Evolutionary conservation across 1,284 basidiomycete species (phyloP), one percentile per base, ranked within the genome.

Genomic region (Heterobasidion irregulare): DNA sequence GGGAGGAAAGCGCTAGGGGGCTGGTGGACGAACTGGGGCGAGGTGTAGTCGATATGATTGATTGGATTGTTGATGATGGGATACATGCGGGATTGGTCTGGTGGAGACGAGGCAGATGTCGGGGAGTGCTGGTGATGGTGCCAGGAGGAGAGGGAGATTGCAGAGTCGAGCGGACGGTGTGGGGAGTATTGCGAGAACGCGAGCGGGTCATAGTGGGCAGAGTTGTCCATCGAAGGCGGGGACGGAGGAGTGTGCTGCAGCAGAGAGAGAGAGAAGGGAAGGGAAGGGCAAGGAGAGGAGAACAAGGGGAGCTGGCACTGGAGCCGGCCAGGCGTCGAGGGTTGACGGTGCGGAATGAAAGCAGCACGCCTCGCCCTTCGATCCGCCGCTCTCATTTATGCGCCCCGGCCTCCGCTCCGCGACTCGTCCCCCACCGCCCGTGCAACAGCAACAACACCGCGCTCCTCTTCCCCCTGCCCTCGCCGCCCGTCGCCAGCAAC

Each of bases 211-310:
- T 67, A 73, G 61, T 72, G 65, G 54, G 68, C 63, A 61, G 70
- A 64, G 65, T 68, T 68, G 60, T 70, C 71, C 69, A 70, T 70
- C 44, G 41, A n/a, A n/a, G n/a, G n/a, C n/a, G n/a, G n/a, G n/a
- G n/a, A n/a, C n/a, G n/a, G n/a, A n/a, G n/a, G n/a, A n/a, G n/a
- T n/a, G n/a, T n/a, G n/a, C n/a, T n/a, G n/a, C n/a, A n/a, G n/a
- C n/a, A n/a, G n/a, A 33, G n/a, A 18, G 43, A 18, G 33, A 47
- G 50, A 47, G 54, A 45, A 43, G 44, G 18, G 16, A 10, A n/a
- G 57, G n/a, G 52, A 16, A n/a, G 16, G 19, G 53, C 38, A 18
- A 47, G 49, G 51, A 58, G 52, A 52, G 53, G 54, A 53, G n/a
- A 55, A 49, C 44, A 38, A 58, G 57, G 50, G 50, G 36, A 55